Base-by-base conservation (phyloP, 306 rosid genomes). In the Castanea crenata region DNA sequence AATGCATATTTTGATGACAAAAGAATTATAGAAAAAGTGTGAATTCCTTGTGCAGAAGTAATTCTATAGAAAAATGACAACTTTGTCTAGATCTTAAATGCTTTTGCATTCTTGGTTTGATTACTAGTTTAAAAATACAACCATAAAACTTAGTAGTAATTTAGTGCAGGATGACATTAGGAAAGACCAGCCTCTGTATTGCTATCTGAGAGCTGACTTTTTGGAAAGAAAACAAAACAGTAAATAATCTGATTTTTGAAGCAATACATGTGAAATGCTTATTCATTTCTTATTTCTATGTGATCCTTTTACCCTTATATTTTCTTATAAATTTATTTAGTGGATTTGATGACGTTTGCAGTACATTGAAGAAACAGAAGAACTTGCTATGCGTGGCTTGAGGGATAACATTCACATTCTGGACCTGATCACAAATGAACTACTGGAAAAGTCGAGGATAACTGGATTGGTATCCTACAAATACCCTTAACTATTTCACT, bases 311-410 rank as follows among this genome's bases (percentile, higher is more conserved):
- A 72, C 54, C 57, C 63, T 64, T 61, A 52, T 75, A 9, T 41
- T 75, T 80, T 51, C n/a, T 41, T 19, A 44, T 31, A 32, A 54
- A 71, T 73, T 74, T 76, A 61, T 72, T 76, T 19, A 31, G 5
- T 65, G 79, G 78, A 62, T 74, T 74, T 65, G 78, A 29, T 8
- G 75, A 59, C 74, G n/a, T 54, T 56, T 83, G 86, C 97, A 95
- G 99, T 95, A 91, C 87, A 91, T 95, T 38, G 98, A 95, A 81
- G 98, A 90, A 77, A 89, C 99, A 1, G 97, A 95, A 89, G 97
- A 95, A 86, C 88, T 92, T 65, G 97, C 99, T 21, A 83, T 89
- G 88, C 86, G 79, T 70, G 99, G 90, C 82, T 85, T 95, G 88
- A 87, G 86, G 80, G 87, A 89, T 25, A 93, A 95, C 79, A 85